Evolutionary conservation across 352 stramenopile genomes (phyloP), one percentile per base, ranked within the genome.

Genomic region (Phytophthora sojae): DNA sequence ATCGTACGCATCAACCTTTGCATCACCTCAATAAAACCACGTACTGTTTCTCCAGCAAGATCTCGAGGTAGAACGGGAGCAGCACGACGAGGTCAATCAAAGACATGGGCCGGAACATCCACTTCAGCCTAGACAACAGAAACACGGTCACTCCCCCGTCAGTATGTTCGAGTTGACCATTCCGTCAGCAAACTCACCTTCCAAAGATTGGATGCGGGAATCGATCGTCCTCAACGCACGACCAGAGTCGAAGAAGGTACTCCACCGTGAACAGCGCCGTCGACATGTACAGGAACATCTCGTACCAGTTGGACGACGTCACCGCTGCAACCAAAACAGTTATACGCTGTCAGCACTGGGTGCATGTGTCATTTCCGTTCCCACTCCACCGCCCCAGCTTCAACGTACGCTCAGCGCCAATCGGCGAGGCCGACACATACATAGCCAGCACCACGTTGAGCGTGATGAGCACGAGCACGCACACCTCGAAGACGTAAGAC

Each of bases 371-470:
- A 64, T 45, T 29, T n/a, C 35, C 19, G 2, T 12, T 32, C 4
- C 7, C 14, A 52, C 15, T 37, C 3, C 21, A 2, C 30, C 29
- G 32, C 26, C 50, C 35, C 11, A 52, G 30, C 23, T 61, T 63
- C 49, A 65, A 75, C 74, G 66, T 78, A 81, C 74, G 55, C 23
- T 44, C 62, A 19, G 65, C 26, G 21, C 61, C 61, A 15, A 65
- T 12, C 6, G 69, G 58, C 0, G 66, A 68, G 0, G 70, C 57
- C 29, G 83, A 93, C 42, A 86, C 71, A 55, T 79, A 83, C 81
- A 96, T 94, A 23, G 86, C 86, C 11, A 96, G 70, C 51, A 91
- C 60, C 21, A 96, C 88, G 54, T 96, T 94, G 25, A 93, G 69
- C 23, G 90, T 73, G 63, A 96, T 94, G 51, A 96, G 79, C 29